Base-by-base conservation (phyloP, 2,329 filamentous ascomycete species). In the Diaporthe sp. region DNA sequence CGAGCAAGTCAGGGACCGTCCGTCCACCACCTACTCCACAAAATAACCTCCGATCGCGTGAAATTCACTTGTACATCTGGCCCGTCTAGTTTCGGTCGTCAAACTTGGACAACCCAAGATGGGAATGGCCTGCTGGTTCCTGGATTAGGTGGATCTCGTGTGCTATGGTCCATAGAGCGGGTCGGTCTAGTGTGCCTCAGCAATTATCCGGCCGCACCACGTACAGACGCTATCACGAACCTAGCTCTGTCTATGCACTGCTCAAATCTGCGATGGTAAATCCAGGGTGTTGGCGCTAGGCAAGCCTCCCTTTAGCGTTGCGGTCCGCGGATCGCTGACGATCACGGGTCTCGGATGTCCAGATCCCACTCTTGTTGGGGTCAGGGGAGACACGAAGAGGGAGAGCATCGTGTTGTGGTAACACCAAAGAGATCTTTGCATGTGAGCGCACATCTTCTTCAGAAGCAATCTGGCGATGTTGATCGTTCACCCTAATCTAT, bases 151-250 rank as follows among this genome's bases (percentile, higher is more conserved):
- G 15, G 25, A 25, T 34, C 42, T 46, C n/a, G 25, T n/a, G 44
- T 8, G 61, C 44, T 31, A 13, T 10, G n/a, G 39, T 62, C 7
- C 28, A 15, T 37, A 6, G 28, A 51, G 22, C 62, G 19, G 44
- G 44, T 51, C 62, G 44, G 17, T 51, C 51, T 68, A 51, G 44
- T 51, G 28, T 49, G 62, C 28, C 61, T 68, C 44, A 51, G 28
- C 19, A 17, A 51, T 68, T 68, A 51, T 25, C 62, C 62, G 44
- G 62, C 44, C 62, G 44, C 44, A 51, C 62, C 44, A 68, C 28
- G 3, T 39, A 8, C 31, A 15, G 31, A n/a, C 62, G 62, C 44
- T 39, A 68, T n/a, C 31, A 68, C 31, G 4, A 34, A 68, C 7
- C 44, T 51, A 68, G 44, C 62, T 51, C 28, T 68, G 62, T 53